Base-by-base conservation (phyloP, 371 early-diverging fungal genomes). In the Lichtheimia ornata region DNA sequence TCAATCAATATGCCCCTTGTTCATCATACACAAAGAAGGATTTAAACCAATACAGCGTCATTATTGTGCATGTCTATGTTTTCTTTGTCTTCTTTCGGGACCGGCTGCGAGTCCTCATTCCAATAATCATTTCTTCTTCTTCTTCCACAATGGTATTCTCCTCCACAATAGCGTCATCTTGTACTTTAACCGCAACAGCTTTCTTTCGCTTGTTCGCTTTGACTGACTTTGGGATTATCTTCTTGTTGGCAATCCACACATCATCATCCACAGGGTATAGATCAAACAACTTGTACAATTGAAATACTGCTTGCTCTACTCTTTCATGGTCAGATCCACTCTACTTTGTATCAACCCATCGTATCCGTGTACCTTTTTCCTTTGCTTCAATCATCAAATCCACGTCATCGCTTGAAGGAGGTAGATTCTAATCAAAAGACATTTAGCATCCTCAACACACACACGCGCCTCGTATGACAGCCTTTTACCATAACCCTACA, bases 321-420 rank as follows among this genome's bases (percentile, higher is more conserved):
- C n/a, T 35, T 28, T 27, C 17, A 2, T 15, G 0, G 42, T 40
- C 22, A 40, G 13, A 28, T 18, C 5, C 15, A 15, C 2, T 55
- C 22, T 1, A 35, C 4, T 24, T 17, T 40, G 11, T 22, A 24
- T 42, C 35, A 9, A 15, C 2, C 24, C 12, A 6, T 22, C n/a
- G 18, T 56, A 7, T 42, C 4, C 13, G 1, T n/a, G 49, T 61
- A 76, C 76, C 80, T 64, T 83, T 83, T 20, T 79, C 82, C 41
- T 83, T 83, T 18, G 83, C 83, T 58, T 83, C 83, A 42, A 83
- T 81, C 83, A 83, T 83, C 15, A 83, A 54, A 60, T 83, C 83
- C 12, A 79, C 80, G 62, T 83, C 82, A 24, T 70, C 70, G 9
- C 65, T 75, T 9, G 71, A 69, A n/a, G 81, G 82, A 9, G 83